Evolutionary conservation across 2,329 filamentous ascomycete genomes (phyloP).

Genomic region (Nemania sp.): DNA sequence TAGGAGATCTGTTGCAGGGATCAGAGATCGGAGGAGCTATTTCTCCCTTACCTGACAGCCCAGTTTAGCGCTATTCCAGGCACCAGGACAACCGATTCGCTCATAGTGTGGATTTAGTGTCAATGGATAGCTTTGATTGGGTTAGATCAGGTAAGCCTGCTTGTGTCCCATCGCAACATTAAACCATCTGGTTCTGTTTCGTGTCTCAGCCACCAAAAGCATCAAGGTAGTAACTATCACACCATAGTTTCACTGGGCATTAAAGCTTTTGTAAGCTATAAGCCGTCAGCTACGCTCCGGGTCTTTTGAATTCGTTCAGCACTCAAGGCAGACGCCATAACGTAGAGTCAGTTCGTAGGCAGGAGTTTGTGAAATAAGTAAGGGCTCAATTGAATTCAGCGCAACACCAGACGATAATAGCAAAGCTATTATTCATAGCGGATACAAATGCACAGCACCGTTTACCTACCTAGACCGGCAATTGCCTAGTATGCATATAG

Average conservation of each 20-base stretch:
- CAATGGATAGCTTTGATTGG: neutral
- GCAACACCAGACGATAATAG: neutral
- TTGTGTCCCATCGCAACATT: neutral
- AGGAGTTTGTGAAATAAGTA: too few species aligned
- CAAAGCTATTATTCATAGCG: neutral
- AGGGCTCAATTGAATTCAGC: neutral
- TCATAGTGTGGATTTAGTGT: neutral
- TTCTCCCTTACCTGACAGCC: constrained; percentile 13
- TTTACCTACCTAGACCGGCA: neutral
- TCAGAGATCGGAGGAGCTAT: constrained; percentile 1
- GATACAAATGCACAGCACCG: neutral
- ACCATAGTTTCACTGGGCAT: constrained; percentile 31
- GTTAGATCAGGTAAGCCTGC: neutral
- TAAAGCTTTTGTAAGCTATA: neutral
- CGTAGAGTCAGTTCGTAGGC: neutral
- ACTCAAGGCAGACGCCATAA: neutral
- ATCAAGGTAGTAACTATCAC: constrained; percentile 10
- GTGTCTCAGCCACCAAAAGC: constrained; percentile 32
- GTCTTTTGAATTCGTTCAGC: neutral
- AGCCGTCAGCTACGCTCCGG: neutral
- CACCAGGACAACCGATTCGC: constrained; percentile 5
- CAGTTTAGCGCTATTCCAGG: constrained; percentile 7
- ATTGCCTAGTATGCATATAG: neutral
- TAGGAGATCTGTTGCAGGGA: constrained; percentile 34
- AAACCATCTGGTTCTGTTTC: constrained; percentile 29